Evolutionary conservation across 2,329 filamentous ascomycete species (phyloP).

Genomic region (Colletotrichum incanum): DNA sequence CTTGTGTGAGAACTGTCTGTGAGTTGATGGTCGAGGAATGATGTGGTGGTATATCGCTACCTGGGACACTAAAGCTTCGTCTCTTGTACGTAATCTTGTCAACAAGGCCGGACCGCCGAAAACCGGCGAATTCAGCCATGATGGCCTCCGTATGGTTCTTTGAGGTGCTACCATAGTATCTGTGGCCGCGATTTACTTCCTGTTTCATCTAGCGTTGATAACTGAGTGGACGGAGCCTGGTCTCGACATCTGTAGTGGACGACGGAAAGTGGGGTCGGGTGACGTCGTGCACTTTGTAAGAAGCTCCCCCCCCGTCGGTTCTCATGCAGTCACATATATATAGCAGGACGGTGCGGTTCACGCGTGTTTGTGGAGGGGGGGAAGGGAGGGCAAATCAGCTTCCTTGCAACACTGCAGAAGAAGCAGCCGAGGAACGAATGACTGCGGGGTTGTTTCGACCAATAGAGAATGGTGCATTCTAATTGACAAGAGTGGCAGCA

Average conservation of each 20-base stretch:
- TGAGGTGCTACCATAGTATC: not conserved
- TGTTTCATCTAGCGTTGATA: slow-evolving; percentile 11
- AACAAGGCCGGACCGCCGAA: not conserved
- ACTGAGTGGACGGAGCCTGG: not conserved
- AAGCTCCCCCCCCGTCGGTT: slow-evolving; percentile 20
- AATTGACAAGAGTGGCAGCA: not conserved
- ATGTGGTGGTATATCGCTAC: not conserved
- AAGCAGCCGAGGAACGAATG: not conserved
- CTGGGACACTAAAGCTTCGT: not conserved
- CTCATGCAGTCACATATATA: slow-evolving; percentile 22
- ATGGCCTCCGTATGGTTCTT: not conserved
- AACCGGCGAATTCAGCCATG: not conserved
- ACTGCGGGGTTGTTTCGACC: not conserved
- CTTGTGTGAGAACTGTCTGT: not conserved
- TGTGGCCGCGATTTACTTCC: slow-evolving; percentile 4
- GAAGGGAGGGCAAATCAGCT: not conserved
- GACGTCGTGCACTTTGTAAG: slow-evolving; percentile 24
- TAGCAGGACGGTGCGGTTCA: not conserved
- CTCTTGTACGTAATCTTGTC: too few relatives aligned
- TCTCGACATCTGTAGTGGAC: slow-evolving; percentile 4
- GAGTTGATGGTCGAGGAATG: not conserved
- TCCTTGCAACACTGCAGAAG: not conserved
- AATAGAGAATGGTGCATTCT: not conserved
- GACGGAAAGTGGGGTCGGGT: slow-evolving; percentile 25
- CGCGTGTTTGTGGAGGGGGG: not conserved